Base-by-base conservation (phyloP, 345 rosid genomes). In the Hibiscus trionum region DNA sequence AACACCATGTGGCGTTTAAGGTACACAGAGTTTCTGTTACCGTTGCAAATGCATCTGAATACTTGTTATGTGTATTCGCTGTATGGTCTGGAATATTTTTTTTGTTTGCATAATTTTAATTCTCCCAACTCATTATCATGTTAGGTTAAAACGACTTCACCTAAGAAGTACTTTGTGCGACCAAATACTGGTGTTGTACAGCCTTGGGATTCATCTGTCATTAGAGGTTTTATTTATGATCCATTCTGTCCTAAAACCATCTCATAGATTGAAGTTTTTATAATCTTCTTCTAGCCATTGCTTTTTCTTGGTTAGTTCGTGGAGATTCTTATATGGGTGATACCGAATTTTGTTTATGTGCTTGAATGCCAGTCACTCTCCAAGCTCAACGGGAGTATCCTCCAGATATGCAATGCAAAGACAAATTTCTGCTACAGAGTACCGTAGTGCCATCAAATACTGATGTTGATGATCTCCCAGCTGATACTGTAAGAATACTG, bases 141-240 rank as follows among this genome's bases (percentile, higher is more conserved):
- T 72, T 73, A 94, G 98, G 98, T 94, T 73, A 94, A 94, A 85
- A 94, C 98, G 44, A 94, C 98, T 77, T 91, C 96, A 56, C 98
- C 98, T 0, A 94, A 89, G 81, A 94, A 91, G 90, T 94, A 94
- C 85, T 94, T 88, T 77, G 98, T 94, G 60, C 85, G 98, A 80
- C 98, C 98, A 44, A 94, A 94, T 83, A 87, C 95, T 24, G 90
- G 95, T 60, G 93, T 88, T 60, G 77, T 94, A 67, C 98, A 82
- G 77, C 93, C 98, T 21, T 87, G 93, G 90, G 96, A 90, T 76
- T 88, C 91, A 4, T 83, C 85, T 70, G 70, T 86, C 53, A 82
- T 94, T 57, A 88, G 86, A 88, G 98, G 98, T 91, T 69, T 81
- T 63, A 4, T 69, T 72, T 69, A 10, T 46, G 47, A 14, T 26